Evolutionary conservation across 768 basidiomycete species (phyloP).

Genomic region (Leccinum disarticulatum): DNA sequence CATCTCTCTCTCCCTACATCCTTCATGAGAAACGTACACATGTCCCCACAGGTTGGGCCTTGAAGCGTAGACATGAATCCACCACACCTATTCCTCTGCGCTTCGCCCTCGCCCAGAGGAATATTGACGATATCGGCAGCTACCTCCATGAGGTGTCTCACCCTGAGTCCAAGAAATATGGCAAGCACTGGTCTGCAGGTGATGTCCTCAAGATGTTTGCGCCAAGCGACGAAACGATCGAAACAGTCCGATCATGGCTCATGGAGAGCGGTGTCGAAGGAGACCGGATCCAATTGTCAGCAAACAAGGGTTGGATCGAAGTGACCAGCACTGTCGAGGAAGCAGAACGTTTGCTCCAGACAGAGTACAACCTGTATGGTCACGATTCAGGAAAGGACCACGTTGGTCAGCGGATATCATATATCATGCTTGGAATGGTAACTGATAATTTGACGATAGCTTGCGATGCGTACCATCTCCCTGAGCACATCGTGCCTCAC

Average conservation of each 20-base stretch:
- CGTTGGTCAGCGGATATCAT: slow-evolving; percentile 22
- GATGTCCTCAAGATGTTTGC: slow-evolving; percentile 30
- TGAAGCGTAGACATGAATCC: slow-evolving; percentile 37
- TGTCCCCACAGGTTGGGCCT: slow-evolving; percentile 39
- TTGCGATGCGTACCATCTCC: slow-evolving; percentile 36
- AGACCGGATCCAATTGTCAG: slow-evolving; percentile 19
- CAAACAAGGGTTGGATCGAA: slow-evolving; percentile 29
- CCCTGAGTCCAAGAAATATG: slow-evolving; percentile 33
- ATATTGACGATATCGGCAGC: slow-evolving; percentile 28
- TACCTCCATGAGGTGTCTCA: slow-evolving; percentile 35
- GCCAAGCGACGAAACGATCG: slow-evolving; percentile 26
- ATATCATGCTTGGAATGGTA: neutral
- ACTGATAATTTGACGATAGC: slow-evolving; percentile 11
- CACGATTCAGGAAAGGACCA: slow-evolving; percentile 30
- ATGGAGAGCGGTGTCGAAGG: slow-evolving; percentile 26
- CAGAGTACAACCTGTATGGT: slow-evolving; percentile 34
- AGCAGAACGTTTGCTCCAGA: slow-evolving; percentile 35
- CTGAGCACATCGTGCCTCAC: slow-evolving; percentile 31
- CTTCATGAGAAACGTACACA: slow-evolving; percentile 41
- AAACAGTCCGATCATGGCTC: slow-evolving; percentile 32
- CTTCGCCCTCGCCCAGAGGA: slow-evolving; percentile 34
- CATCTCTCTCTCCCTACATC: slow-evolving; percentile 25
- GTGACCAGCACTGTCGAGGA: slow-evolving; percentile 31
- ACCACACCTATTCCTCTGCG: slow-evolving; percentile 28
- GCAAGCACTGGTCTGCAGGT: slow-evolving; percentile 32